A percentile compares a stretch with the other conserved stretches of the same genome.
Evolutionary conservation across 768 basidiomycete genomes (phyloP).

Genomic region (Tricholoma terreum): DNA sequence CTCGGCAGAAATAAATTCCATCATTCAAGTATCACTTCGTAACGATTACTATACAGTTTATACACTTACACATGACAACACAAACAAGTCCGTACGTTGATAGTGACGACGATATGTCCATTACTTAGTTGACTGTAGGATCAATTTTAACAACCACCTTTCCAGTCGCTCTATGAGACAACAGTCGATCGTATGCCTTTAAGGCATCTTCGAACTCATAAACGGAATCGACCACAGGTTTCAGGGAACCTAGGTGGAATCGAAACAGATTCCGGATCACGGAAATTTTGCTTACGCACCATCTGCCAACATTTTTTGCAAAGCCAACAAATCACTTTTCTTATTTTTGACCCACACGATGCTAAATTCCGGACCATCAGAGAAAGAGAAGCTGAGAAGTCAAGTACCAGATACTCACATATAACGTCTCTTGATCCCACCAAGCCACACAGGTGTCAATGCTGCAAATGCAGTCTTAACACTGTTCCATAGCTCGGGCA

Average conservation of each 20-base stretch:
- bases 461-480: slow-evolving; percentile 31
- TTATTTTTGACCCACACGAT: slow-evolving; percentile 30
- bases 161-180: slow-evolving; percentile 56
- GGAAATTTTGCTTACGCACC: slow-evolving; percentile 30
- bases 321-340: slow-evolving; percentile 30
- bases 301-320: slow-evolving; percentile 37
- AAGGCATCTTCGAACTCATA: slow-evolving; percentile 52
- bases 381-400: not conserved
- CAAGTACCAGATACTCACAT: slow-evolving; percentile 36
- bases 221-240: slow-evolving; percentile 57
- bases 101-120: not conserved
- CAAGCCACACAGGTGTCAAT: slow-evolving; percentile 46
- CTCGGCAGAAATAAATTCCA: too few species aligned
- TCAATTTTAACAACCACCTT: slow-evolving; percentile 61
- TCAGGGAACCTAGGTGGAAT: slow-evolving; percentile 42
- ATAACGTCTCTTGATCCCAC: slow-evolving; percentile 47
- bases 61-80: too few species aligned
- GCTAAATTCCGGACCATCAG: slow-evolving; percentile 19
- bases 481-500: slow-evolving; percentile 30
- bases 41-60: too few species aligned
- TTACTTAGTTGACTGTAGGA: slow-evolving; percentile 4
- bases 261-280: not conserved
- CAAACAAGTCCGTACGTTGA: too few species aligned
- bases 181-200: slow-evolving; percentile 59
- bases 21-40: too few species aligned